phyloP scores from a whole-genome alignment of 2,329 filamentous ascomycete genomes.

The Cladosporium colombiae region DNA sequence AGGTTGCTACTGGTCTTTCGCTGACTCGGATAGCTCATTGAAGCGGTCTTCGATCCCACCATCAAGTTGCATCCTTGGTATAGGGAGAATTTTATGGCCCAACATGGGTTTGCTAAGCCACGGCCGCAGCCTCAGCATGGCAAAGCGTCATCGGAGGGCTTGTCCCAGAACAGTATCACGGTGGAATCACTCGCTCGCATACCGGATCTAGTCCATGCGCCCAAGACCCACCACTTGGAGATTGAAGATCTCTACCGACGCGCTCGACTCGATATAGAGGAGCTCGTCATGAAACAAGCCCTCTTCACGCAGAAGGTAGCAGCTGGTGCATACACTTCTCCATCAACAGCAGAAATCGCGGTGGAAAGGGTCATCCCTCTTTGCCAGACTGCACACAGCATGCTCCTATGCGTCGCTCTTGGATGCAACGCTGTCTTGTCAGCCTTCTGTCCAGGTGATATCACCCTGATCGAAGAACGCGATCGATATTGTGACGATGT shows the following conservation, averaged over 20 bases:
- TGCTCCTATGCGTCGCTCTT: slow-evolving; percentile 10
- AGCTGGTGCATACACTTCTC: not conserved
- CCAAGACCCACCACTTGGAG: not conserved
- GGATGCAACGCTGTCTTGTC: slow-evolving; percentile 14
- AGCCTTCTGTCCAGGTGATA: not conserved
- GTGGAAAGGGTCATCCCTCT: slow-evolving; percentile 1
- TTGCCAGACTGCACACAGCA: slow-evolving; percentile 10
- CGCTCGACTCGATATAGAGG: slow-evolving; percentile 5
- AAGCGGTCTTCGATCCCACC: slow-evolving; percentile 14
- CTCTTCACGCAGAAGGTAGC: not conserved
- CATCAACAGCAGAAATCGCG: not conserved
- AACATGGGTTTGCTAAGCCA: slow-evolving; percentile 1
- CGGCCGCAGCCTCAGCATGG: not conserved
- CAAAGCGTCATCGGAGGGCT: not conserved
- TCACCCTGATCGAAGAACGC: not conserved
- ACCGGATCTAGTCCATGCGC: slow-evolving; percentile 1
- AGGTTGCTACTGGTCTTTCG: not conserved
- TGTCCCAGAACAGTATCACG: slow-evolving; percentile 1
- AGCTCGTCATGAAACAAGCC: slow-evolving; percentile 1
- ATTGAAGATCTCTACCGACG: slow-evolving; percentile 8
- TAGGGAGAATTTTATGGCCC: not conserved
- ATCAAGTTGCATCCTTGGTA: slow-evolving; percentile 17
- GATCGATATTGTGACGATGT: not conserved
- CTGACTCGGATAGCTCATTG: slow-evolving; percentile 7
- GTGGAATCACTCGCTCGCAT: slow-evolving; percentile 7